Base-by-base conservation (phyloP, 129 eudicot genomes). In the Lactuca sativa region DNA sequence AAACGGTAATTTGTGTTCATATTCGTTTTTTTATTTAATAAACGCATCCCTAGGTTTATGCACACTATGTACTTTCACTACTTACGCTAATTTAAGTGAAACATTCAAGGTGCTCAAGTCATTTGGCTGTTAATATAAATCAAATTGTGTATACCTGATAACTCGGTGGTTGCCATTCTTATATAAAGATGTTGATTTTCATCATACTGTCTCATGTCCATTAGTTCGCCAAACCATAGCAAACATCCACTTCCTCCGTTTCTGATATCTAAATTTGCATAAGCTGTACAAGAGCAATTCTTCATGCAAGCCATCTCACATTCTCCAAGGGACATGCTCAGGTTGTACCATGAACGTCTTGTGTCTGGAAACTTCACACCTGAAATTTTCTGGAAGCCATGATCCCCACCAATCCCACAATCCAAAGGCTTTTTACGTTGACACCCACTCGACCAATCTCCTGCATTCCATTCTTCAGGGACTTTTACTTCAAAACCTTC, bases 381-480 rank as follows among this genome's bases (percentile, higher is more conserved):
- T 7, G 65, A 21, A 30, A 41, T 36, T 61, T 49, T 67, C 17
- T 40, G 10, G 73, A 82, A 88, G 6, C 78, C 85, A 18, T 81
- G 30, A 25, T 25, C 30, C 30, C 30, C 88, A 15, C 65, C 64
- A 6, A 5, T 31, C 49, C 64, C 11, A 38, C 83, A 84, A 17
- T 59, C 61, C 17, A 80, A 73, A 0, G 74, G 70, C 11, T 1
- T 52, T 16, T 37, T 48, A 25, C 80, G 48, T 9, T 30, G 62
- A 73, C 91, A 88, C 3, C 91, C 95, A 37, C 47, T 56, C 0
- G 81, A 71, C 85, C 86, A 82, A 54, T 85, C 79, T 16, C 55
- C 70, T 13, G 18, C 58, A 3, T 11, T 54, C 88, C 86, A 82
- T 9, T 59, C 79, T 17, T 56, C 58, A 9, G 58, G 72, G 53